Evolutionary conservation across 78 protist species (phyloP).

Genomic region (Dictyostelium firmibasis): DNA sequence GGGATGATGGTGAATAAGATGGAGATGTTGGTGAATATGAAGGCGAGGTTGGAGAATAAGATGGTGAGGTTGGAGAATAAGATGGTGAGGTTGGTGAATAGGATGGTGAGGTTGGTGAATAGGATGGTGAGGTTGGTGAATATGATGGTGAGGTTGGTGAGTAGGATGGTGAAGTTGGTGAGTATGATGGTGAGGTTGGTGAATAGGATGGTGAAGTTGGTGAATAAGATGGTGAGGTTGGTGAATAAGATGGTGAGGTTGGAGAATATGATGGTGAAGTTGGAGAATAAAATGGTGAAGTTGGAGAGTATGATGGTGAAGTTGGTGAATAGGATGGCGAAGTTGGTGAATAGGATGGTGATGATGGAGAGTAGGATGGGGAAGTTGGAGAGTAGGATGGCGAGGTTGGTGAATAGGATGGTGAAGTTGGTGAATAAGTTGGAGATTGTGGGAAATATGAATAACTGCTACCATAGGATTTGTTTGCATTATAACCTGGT

Average conservation of each 20-base stretch:
- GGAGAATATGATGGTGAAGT: conserved; percentile 88
- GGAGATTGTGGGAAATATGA: conserved; percentile 85
- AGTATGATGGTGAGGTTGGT: conserved; percentile 81
- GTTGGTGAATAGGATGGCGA: conserved; percentile 90
- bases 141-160: conserved; percentile 91
- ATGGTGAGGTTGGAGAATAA: conserved; percentile 89
- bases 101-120: conserved; percentile 86
- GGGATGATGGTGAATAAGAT: conserved; percentile 86
- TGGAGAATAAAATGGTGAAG: conserved; percentile 91
- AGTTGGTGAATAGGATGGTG: conserved; percentile 85
- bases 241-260: conserved; percentile 78
- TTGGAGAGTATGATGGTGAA: conserved; percentile 87
- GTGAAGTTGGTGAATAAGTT: conserved; percentile 89
- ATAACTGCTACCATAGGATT: conserved; percentile 34
- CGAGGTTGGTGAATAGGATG: conserved; percentile 80
- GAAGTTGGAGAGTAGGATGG: conserved; percentile 82
- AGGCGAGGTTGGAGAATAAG: conserved; percentile 94
- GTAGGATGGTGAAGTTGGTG: conserved; percentile 89
- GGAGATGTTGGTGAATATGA: conserved; percentile 88
- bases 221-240: conserved; percentile 74
- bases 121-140: conserved; percentile 92
- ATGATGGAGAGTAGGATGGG: conserved; percentile 84
- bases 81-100: conserved; percentile 90
- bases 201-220: conserved; percentile 86
- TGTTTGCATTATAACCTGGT: conserved; percentile 78